Evolutionary conservation across 495 filamentous ascomycete genomes (phyloP).

Genomic region (Daldinia loculata): DNA sequence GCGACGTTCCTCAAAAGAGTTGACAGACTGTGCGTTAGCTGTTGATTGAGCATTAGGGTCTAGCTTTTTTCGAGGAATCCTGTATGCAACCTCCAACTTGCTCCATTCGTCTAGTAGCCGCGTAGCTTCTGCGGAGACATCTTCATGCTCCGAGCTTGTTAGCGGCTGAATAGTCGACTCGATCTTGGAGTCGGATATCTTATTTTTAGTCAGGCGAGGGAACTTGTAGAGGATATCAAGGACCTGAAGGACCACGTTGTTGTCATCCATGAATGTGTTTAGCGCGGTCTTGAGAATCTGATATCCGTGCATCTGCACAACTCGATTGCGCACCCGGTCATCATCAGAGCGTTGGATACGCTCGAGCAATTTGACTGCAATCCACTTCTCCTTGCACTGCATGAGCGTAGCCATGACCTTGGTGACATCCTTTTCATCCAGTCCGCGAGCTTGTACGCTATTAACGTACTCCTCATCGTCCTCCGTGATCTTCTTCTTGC

Average conservation of each 20-base stretch:
- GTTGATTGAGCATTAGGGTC: constrained; percentile 50
- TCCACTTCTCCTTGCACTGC: constrained; percentile 99
- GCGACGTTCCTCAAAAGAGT: constrained; percentile 73
- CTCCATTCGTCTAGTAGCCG: constrained; percentile 84
- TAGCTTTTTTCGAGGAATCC: constrained; percentile 82
- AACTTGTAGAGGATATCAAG: constrained; percentile 89
- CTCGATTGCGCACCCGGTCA: constrained; percentile 84
- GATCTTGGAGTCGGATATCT: constrained; percentile 96
- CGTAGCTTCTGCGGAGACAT: constrained; percentile 74
- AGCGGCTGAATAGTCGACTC: constrained; percentile 82
- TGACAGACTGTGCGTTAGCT: constrained; percentile 49
- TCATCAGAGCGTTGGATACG: constrained; percentile 92
- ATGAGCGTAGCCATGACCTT: constrained; percentile 99
- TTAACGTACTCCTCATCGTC: constrained; percentile 98
- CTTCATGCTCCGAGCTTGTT: constrained; percentile 72
- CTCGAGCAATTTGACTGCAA: constrained; percentile 90
- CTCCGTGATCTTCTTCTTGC: constrained; percentile 93
- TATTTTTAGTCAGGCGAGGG: constrained; percentile 93
- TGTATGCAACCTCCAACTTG: constrained; percentile 89
- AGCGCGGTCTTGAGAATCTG: constrained; percentile 89
- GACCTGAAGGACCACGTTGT: constrained; percentile 87
- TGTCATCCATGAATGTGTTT: constrained; percentile 83
- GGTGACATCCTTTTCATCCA: constrained; percentile 89
- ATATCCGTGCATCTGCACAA: constrained; percentile 97
- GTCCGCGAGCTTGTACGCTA: constrained; percentile 80